A percentile compares a stretch with the other conserved stretches of the same genome.
phyloP scores from a whole-genome alignment of 2,329 filamentous ascomycete species.

The Apiospora aurea region DNA sequence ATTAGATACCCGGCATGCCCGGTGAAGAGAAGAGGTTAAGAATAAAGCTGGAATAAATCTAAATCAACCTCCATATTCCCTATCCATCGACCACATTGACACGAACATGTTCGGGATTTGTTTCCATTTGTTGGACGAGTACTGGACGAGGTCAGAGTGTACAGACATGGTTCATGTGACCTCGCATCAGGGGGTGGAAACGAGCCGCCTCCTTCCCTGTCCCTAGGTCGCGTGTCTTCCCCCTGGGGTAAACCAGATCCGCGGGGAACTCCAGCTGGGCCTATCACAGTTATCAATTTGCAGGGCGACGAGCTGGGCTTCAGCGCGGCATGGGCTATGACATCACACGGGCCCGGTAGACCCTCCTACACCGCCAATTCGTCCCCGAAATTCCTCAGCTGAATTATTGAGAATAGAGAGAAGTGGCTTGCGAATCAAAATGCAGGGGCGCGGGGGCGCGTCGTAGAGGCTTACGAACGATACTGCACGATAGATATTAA shows the following conservation, averaged over 20 bases:
- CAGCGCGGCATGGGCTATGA: not conserved
- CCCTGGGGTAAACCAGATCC: constrained; percentile 2
- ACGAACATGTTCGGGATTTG: not conserved
- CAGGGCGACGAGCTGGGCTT: constrained; percentile 10
- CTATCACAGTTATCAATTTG: not conserved
- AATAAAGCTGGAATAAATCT: constrained; percentile 19
- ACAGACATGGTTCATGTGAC: constrained; percentile 8
- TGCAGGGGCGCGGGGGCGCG: not conserved
- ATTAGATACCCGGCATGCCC: constrained; percentile 16
- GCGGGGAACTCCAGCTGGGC: not conserved
- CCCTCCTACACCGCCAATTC: constrained; percentile 2
- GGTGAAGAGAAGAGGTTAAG: not conserved
- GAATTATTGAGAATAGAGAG: not conserved
- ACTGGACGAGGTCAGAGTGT: not conserved
- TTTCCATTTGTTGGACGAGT: not conserved
- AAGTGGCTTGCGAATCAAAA: not conserved
- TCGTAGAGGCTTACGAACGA: not conserved
- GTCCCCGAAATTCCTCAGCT: not conserved
- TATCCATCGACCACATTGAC: not conserved
- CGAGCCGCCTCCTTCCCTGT: not conserved
- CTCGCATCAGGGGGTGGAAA: constrained; percentile 3
- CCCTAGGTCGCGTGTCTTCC: constrained; percentile 3
- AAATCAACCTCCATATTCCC: not conserved
- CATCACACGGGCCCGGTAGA: not conserved
- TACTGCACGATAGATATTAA: not conserved